phyloP scores from a whole-genome alignment of 2,329 filamentous ascomycete species.

The Ceratocystis variospora region DNA sequence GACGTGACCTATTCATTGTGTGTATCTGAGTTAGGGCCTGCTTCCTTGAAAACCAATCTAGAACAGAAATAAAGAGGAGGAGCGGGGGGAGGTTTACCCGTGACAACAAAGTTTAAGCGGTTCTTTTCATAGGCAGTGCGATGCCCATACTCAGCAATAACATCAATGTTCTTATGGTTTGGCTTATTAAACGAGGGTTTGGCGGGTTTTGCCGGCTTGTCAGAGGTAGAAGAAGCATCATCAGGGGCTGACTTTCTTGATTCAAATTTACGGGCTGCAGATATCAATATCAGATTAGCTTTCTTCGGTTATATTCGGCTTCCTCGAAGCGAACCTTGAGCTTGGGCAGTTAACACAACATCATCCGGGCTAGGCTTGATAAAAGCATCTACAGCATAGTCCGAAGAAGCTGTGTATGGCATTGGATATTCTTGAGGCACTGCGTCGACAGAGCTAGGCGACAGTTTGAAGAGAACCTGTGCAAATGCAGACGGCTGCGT shows the following conservation, averaged over 20 bases:
- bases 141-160: conserved; percentile 59
- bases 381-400: conserved; percentile 50
- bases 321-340: conserved; percentile 57
- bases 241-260: not conserved
- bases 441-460: conserved; percentile 21
- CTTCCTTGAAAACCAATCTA: not conserved
- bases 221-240: not conserved
- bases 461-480: conserved; percentile 36
- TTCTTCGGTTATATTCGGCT: conserved; percentile 15
- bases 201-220: not conserved
- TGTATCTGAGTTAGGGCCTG: not conserved
- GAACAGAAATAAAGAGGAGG: conserved; percentile 23
- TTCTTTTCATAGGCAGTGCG: conserved; percentile 58
- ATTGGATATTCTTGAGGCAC: conserved; percentile 29
- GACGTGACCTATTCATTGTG: conserved; percentile 56
- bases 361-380: conserved; percentile 84
- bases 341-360: conserved; percentile 72
- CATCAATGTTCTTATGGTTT: conserved; percentile 67
- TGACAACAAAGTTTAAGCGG: conserved; percentile 80
- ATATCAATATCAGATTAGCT: conserved; percentile 18
- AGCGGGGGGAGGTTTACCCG: conserved; percentile 41
- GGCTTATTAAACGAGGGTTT: conserved; percentile 36
- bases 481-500: conserved; percentile 43
- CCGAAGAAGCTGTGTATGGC: conserved; percentile 38
- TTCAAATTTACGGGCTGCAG: conserved; percentile 2